These are phyloP conservation scores for Tulasnella sp. DNA, from an alignment of 768 basidiomycete species.

Conservation along the genomic window DNA sequence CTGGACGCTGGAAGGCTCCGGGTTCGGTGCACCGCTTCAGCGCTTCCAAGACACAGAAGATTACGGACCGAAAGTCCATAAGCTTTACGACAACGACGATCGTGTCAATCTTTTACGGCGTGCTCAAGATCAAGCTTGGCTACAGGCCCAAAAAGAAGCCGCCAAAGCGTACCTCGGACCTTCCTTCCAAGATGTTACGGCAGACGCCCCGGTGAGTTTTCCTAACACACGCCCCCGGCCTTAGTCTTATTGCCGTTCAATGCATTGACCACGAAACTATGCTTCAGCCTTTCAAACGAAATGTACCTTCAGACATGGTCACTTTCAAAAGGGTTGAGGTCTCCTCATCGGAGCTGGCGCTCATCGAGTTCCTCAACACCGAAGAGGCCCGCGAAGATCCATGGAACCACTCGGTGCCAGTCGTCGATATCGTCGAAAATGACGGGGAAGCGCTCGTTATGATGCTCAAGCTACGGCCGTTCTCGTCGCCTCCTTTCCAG, in stretches of 20 bases:
- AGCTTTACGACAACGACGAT: slow-evolving; percentile 12
- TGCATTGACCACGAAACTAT: background rate
- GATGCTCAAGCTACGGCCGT: slow-evolving; percentile 24
- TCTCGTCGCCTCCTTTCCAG: slow-evolving; percentile 24
- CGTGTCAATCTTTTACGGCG: background rate
- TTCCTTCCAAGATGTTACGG: background rate
- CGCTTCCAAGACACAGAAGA: slow-evolving; percentile 22
- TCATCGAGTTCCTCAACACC: slow-evolving; percentile 24
- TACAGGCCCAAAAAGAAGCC: slow-evolving; percentile 15
- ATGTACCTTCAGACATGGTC: slow-evolving; percentile 4
- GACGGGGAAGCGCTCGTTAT: slow-evolving; percentile 17
- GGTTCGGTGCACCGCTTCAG: slow-evolving; percentile 26
- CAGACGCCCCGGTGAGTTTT: background rate
- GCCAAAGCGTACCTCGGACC: slow-evolving; percentile 14
- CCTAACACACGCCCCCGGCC: background rate
- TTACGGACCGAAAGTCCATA: background rate
- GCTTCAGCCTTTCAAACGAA: background rate
- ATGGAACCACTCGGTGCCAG: slow-evolving; percentile 27
- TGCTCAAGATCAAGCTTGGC: slow-evolving; percentile 24
- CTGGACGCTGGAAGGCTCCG: slow-evolving; percentile 22
- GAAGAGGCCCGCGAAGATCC: slow-evolving; percentile 24
- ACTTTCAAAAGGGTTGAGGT: slow-evolving; percentile 22
- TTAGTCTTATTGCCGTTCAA: background rate
- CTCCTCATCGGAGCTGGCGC: slow-evolving; percentile 9
- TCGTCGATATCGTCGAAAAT: slow-evolving; percentile 16